Base-by-base conservation (phyloP, 495 filamentous ascomycete species). In the Hypoxylon intermedium region DNA sequence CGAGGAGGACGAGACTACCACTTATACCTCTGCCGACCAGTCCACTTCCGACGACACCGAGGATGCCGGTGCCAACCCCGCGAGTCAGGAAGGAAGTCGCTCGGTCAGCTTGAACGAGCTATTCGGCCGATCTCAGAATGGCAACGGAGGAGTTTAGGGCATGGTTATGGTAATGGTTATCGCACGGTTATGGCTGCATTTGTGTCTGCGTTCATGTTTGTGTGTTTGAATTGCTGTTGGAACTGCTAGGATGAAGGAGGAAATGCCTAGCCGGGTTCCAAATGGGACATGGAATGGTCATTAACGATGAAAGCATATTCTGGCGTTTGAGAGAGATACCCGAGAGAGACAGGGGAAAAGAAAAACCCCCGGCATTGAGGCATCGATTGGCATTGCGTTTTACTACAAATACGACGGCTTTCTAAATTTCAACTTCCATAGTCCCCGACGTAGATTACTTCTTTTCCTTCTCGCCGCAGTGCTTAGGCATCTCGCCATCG, bases 71-170 rank as follows among this genome's bases (percentile, higher is more conserved):
- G 19, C 50, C 9, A 43, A 34, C 1, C 13, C 62, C 3, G 40
- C 36, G 15, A 45, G 37, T 28, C 62, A 61, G 13, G 48, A 38
- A 15, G 44, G 44, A 5, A 66, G 68, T 0, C 66, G 65, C 9
- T 60, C 53, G n/a, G 21, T 71, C 19, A 69, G 66, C 43, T 30
- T 71, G 34, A 49, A 37, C 31, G 68, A 71, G 30, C 48, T 71
- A 11, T 71, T 71, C 37, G 55, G 50, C 1, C 38, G 55, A 6
- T 42, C 13, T 6, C 46, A 47, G 45, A 65, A 59, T 20, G 61
- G 61, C 3, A 41, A 41, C 12, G 37, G 44, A 6, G 38, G 42
- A 26, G 26, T n/a, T 15, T 20, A 33, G 6, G 4, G n/a, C n/a
- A 26, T 26, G 24, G 24, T 7, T 4, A 26, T 7, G 24, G 24